Evolutionary conservation across 148 eudicot species (phyloP), one percentile per base, ranked within the genome.

Genomic region (Vaccinium myrtillus): DNA sequence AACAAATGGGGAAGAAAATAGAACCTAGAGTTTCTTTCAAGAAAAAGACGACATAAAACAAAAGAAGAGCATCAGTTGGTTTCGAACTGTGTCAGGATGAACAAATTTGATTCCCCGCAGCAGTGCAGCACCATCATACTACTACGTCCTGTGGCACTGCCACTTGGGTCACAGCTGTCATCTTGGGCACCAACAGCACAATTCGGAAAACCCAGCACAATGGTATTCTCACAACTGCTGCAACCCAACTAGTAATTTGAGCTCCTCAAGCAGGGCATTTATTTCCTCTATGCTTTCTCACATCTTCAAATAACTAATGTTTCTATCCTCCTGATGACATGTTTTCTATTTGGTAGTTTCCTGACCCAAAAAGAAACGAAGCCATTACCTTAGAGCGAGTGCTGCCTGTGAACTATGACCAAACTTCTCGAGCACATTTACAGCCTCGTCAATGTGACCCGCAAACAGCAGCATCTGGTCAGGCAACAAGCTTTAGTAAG

Each of bases 401-500:
- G 85, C 78, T 65, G 91, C 86, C 63, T 83, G 87, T 51, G 91
- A 89, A 80, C 59, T 85, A 67, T 73, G 81, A 89, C 87, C 83
- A 61, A 85, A 88, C 79, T 86, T 91, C 83, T 92, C 93, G 32
- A 92, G 82, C 87, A 90, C 92, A 85, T 81, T 79, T 6, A 95
- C 81, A 80, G 97, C 97, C 87, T 95, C 95, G 18, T 91, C 80
- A 70, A 91, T 91, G 25, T 88, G 88, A 86, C 90, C 90, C 81
- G 91, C 95, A 59, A 92, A 88, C 81, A 95, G 75, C 89, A 95
- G 91, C 90, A 95, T 85, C 98, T 95, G 86, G 36, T 56, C 82
- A 78, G 36, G 54, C 21, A 65, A 75, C 53, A 81, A 88, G 76
- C 82, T 43, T n/a, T 19, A n/a, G 69, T 75, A 15, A 50, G 10